Base-by-base conservation (phyloP, 371 early-diverging fungal species). In the Batrachochytrium dendrobatidis region DNA sequence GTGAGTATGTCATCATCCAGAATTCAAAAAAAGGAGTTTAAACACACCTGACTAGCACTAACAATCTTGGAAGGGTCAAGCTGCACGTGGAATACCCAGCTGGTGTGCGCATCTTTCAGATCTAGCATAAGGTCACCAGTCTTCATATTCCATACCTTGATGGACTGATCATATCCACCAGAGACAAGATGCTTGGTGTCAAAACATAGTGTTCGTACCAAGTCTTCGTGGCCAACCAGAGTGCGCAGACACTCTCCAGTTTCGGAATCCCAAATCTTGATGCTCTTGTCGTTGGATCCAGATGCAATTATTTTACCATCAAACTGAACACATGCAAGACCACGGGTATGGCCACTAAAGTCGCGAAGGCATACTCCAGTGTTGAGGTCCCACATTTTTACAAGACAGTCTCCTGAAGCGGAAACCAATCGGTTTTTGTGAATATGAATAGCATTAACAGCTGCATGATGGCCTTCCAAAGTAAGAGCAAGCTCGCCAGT, bases 321-420 rank as follows among this genome's bases (percentile, higher is more conserved):
- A 68, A 79, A 96, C 60, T 93, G 94, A 52, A 94, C 89, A 63
- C 93, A 95, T 0, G 97, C 90, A 10, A 99, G 71, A 0, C 95
- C 96, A 26, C 92, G 79, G 24, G 63, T 56, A 55, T 81, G 77
- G 6, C 80, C 80, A 18, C 45, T 28, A 62, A 77, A 71, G 10
- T 69, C 72, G 43, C 73, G 66, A 17, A 78, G 34, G 18, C 61
- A 60, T 29, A 53, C 34, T 3, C 81, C 83, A 3, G 65, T 63
- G 8, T 63, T 55, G 17, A 88, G 61, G 65, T 90, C 82, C 95
- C 95, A 95, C 63, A 95, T 63, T 62, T 89, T 90, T 64, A 95
- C 83, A 48, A 85, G 60, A 15, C 85, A 79, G 64, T 94, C 92
- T 1, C 92, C 91, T 15, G 86, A 85, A 0, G 88, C 91, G 26